Base-by-base conservation (phyloP, 805 yeast species). In the Maudiozyma bulderi region DNA sequence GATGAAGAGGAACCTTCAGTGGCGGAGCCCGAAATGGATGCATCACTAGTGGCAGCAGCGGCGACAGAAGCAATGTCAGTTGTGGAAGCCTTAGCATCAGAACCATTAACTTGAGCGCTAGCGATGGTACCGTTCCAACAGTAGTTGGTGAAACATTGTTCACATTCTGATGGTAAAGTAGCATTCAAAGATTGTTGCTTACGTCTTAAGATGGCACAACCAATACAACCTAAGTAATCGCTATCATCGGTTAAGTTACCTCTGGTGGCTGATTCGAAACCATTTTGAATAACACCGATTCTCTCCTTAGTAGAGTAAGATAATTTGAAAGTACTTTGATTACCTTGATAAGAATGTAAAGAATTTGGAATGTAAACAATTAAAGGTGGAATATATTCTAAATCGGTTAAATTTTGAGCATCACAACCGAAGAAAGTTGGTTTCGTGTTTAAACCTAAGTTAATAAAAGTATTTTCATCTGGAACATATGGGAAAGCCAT, bases 341-440 rank as follows among this genome's bases (percentile, higher is more conserved):
- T 88, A 33, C 91, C 76, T 59, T 70, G 68, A 60, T 64, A 82
- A 30, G 82, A 71, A 63, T 77, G 81, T 35, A 86, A 84, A 48
- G 81, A 65, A 64, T 88, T 88, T 44, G 95, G 90, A 49, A 78
- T 73, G 59, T 84, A 86, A n/a, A 88, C 78, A 40, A 88, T 73
- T 50, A 87, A 71, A 2, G 95, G 95, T 30, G 90, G 89, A 40
- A 73, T 70, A 30, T 73, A 69, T 42, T 72, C 61, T 51, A 82
- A 70, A 13, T 65, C 68, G 7, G 89, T 80, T 60, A 82, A 68
- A 59, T 85, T 84, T 1, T 66, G 55, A 5, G 86, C 74, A 60
- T 84, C 76, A 66, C 96, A 87, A 34, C 96, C 96, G 62, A 88
- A 88, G 69, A 88, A 87, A 0, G 84, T 73, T 46, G 95, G 95